Base-by-base conservation (phyloP, 2,329 filamentous ascomycete genomes). In the Monilinia fructigena region DNA sequence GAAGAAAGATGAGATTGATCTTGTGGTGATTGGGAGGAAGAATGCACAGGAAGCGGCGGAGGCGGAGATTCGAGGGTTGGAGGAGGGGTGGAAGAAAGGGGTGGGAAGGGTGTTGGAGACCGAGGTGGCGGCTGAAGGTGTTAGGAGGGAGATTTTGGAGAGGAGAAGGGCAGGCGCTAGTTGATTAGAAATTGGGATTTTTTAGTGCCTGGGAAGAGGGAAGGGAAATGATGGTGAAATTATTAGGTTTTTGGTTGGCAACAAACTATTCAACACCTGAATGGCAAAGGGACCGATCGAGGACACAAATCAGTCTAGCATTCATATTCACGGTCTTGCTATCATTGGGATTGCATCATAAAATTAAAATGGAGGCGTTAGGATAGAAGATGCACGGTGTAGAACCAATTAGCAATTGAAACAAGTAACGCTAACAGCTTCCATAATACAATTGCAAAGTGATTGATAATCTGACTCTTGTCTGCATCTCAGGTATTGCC, bases 21-120 rank as follows among this genome's bases (percentile, higher is more conserved):
- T 85, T 48, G 81, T 95, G 12, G 93, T 93, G 71, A 81, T 89
- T 67, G 82, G 85, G 74, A 83, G 95, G 66, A 88, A 89, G 73
- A 78, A 82, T 31, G 82, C 83, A 55, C 94, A 98, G 79, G 87
- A 89, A 67, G 86, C 83, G 50, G 88, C 88, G 2, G 85, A 82
- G 56, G 90, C 84, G 6, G 94, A 97, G 82, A 80, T 97, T 74
- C 81, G 80, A 67, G 84, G 85, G 4, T 77, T 96, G 47, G 91
- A 96, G 74, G 87, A 91, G 68, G 85, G 84, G 3, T 98, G 94
- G 94, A 88, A 85, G 78, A 84, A 82, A 60, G 91, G 91, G 31
- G 86, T 98, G 1, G 90, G 90, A 3, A 84, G 87, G 68, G 88
- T 95, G 56, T 80, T 98, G 50, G 93, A 97, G 84, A 91, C 91